Evolutionary conservation across 2,329 filamentous ascomycete genomes (phyloP).

Genomic region (Pseudomassariella vexata): DNA sequence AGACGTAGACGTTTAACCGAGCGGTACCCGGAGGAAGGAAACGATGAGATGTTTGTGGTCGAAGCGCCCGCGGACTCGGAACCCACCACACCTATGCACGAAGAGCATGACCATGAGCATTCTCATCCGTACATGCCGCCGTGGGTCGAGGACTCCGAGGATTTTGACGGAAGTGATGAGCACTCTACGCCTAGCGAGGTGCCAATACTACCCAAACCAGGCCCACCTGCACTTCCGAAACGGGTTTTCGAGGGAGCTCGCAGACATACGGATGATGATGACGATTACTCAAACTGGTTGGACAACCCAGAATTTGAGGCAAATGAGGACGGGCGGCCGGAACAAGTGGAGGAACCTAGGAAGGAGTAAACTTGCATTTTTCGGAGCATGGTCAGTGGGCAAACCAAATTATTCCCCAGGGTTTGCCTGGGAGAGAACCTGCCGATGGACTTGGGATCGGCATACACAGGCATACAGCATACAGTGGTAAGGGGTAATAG

Average conservation of each 20-base stretch:
- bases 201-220: constrained; percentile 2
- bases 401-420: too few relatives aligned
- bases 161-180: constrained; percentile 11
- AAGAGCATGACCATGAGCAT: constrained; percentile 8
- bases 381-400: too few relatives aligned
- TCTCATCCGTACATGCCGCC: constrained; percentile 16
- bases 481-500: too few relatives aligned
- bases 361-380: too few relatives aligned
- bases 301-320: constrained; percentile 19
- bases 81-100: constrained; percentile 18
- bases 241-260: neutral
- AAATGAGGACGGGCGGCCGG: constrained; percentile 11
- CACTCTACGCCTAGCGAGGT: constrained; percentile 7
- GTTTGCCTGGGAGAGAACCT: too few relatives aligned
- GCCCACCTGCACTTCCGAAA: too few relatives aligned
- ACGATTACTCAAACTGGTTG: constrained; percentile 25
- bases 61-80: constrained; percentile 25
- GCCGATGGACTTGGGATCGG: neutral
- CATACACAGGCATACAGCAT: neutral
- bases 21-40: constrained; percentile 15
- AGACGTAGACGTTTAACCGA: constrained; percentile 24
- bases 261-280: constrained; percentile 15
- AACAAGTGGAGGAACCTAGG: too few relatives aligned
- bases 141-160: constrained; percentile 22
- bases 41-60: constrained; percentile 23